Conservation (phyloP, 805 yeast species). For the Kurtzmaniella fragi region DNA sequence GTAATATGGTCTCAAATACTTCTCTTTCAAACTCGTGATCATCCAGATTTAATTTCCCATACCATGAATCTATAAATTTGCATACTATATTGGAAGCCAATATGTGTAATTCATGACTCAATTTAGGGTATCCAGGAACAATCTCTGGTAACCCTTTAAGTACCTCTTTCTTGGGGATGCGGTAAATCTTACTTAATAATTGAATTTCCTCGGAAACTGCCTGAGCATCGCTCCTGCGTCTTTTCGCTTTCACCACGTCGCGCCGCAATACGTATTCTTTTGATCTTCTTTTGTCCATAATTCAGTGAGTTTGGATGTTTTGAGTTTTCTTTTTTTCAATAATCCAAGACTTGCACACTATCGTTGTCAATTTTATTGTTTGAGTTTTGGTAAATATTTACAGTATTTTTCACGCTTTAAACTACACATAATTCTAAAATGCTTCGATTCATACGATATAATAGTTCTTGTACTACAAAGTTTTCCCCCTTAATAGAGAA, state of each 20-base stretch:
- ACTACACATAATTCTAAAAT: too few relatives aligned
- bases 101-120: constrained; percentile 33
- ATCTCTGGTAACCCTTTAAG: constrained; percentile 23
- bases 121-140: constrained; percentile 11
- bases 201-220: too few relatives aligned
- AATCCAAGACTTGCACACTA: not conserved
- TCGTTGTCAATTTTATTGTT: not conserved
- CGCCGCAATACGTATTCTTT: not conserved
- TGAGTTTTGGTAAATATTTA: not conserved
- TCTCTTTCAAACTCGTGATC: constrained; percentile 22
- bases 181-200: constrained; percentile 13
- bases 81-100: constrained; percentile 27
- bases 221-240: too few relatives aligned
- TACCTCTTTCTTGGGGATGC: constrained; percentile 20
- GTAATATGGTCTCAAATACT: constrained; percentile 21
- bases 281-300: not conserved
- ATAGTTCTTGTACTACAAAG: constrained; percentile 15
- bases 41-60: constrained; percentile 26
- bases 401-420: too few relatives aligned
- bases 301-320: not conserved
- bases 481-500: constrained; percentile 28
- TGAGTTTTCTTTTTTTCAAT: not conserved
- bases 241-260: too few relatives aligned
- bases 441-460: constrained; percentile 3
- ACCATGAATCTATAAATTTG: constrained; percentile 22